Conservation (phyloP, 2,329 filamentous ascomycete species). For the Ophiostoma himal-ulmi region DNA sequence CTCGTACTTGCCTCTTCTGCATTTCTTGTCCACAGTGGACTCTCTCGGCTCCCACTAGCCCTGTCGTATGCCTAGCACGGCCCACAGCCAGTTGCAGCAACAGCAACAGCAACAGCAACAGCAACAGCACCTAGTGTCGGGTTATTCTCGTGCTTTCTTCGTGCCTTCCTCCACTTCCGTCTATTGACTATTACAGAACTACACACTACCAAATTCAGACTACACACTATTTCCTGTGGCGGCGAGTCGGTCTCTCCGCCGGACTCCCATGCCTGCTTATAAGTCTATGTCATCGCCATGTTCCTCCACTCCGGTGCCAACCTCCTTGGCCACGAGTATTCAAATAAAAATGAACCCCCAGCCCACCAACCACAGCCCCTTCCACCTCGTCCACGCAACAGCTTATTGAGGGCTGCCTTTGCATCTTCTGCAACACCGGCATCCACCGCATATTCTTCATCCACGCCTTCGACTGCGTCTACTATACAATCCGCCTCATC, state of each 20-base stretch:
- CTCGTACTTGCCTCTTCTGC: neutral
- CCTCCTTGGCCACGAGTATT: slow-evolving; percentile 57
- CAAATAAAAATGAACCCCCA: slow-evolving; percentile 32
- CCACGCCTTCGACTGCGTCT: slow-evolving; percentile 12
- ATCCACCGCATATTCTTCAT: neutral
- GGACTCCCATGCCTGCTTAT: slow-evolving; percentile 12
- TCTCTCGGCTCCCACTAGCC: slow-evolving; percentile 18
- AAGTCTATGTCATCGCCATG: slow-evolving; percentile 38
- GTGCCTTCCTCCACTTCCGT: slow-evolving; percentile 15
- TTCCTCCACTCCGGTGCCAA: slow-evolving; percentile 55
- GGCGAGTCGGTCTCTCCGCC: slow-evolving; percentile 19
- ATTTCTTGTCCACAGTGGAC: neutral
- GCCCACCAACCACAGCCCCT: slow-evolving; percentile 28
- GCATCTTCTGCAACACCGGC: slow-evolving; percentile 23
- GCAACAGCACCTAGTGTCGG: neutral
- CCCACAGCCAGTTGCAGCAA: slow-evolving; percentile 3
- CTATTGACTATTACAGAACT: slow-evolving; percentile 4
- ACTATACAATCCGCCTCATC: neutral
- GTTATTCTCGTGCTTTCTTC: neutral
- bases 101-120: slow-evolving; percentile 1
- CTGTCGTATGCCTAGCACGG: slow-evolving; percentile 19
- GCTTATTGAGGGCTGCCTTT: slow-evolving; percentile 41
- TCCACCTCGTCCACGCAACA: slow-evolving; percentile 30
- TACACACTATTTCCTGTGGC: neutral
- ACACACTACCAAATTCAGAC: too few relatives aligned